phyloP scores from a whole-genome alignment of 352 stramenopile species.

The Globisporangium cederbergense region DNA sequence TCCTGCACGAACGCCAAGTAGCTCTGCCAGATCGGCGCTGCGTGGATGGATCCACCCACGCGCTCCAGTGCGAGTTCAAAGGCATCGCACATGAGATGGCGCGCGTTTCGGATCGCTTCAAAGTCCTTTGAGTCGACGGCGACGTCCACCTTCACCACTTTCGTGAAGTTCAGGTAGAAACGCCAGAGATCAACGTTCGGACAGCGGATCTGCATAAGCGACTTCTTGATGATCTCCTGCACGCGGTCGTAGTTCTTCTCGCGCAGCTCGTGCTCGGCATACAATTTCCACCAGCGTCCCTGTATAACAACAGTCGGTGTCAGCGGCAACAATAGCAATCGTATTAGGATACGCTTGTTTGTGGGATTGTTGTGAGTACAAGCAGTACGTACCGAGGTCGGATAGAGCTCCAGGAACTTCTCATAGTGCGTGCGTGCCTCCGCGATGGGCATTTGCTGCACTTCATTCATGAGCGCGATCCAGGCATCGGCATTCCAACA shows the following conservation, averaged over 20 bases:
- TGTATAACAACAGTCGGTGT: slow-evolving; percentile 4
- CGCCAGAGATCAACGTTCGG: slow-evolving; percentile 82
- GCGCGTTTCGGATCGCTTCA: slow-evolving; percentile 51
- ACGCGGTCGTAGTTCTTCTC: slow-evolving; percentile 86
- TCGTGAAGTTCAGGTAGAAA: slow-evolving; percentile 88
- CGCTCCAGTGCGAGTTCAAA: slow-evolving; percentile 81
- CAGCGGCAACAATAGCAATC: background rate
- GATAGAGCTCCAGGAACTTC: slow-evolving; percentile 64
- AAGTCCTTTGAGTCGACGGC: slow-evolving; percentile 57
- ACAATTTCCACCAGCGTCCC: slow-evolving; percentile 86
- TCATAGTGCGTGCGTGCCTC: slow-evolving; percentile 78
- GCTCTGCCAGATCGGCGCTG: slow-evolving; percentile 77
- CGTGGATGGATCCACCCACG: slow-evolving; percentile 78
- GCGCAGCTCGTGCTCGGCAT: slow-evolving; percentile 79
- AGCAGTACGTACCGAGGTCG: slow-evolving; percentile 44
- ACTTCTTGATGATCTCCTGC: slow-evolving; percentile 87
- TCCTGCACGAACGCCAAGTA: slow-evolving; percentile 83
- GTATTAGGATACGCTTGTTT: background rate
- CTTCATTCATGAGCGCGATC: slow-evolving; percentile 77
- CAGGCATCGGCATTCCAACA: slow-evolving; percentile 76
- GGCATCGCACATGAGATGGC: slow-evolving; percentile 80
- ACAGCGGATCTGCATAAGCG: slow-evolving; percentile 80
- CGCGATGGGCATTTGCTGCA: slow-evolving; percentile 55
- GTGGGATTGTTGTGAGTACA: background rate
- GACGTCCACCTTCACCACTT: slow-evolving; percentile 79